Base-by-base conservation (phyloP, 2,329 filamentous ascomycete genomes). In the Colletotrichum lindemuthianum region DNA sequence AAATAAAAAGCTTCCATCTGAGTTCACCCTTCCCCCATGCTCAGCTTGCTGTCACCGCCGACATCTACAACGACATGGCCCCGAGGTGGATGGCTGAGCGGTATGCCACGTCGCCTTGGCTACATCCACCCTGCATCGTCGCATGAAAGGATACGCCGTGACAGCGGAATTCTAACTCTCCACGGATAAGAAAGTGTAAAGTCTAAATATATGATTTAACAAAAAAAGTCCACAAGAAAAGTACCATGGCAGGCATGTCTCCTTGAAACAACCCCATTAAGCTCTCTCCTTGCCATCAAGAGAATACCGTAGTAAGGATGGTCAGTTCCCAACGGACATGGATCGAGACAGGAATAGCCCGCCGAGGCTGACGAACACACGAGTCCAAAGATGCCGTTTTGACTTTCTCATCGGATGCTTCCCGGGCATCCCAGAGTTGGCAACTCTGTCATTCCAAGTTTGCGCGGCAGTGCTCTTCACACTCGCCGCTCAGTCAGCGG, bases 101-200 rank as follows among this genome's bases (percentile, higher is more conserved):
- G 24, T 24, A 24, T 24, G 24, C 24, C 24, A 24, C 24, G 24
- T 24, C 24, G 24, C 8, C 44, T 45, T 41, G 57, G 37, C 52
- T 15, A 13, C 40, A 24, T 24, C 57, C 34, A 16, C 15, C 51
- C 37, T 65, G 61, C 60, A 50, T 65, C 56, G 44, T 6, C 58
- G 61, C 61, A 65, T 55, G 24, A 59, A 65, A 45, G 50, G 44
- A 60, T 40, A 45, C 50, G 50, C 51, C 61, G 57, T 65, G 61
- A 56, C 61, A 65, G 61, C 61, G 55, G 24, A 65, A 65, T 50
- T 39, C 61, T 65, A 65, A 60, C 24, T 24, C 24, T 4, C 24
- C 24, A 4, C 24, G 24, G 24, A 50, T 47, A 5, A 53, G 40
- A 60, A 47, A 40, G 44, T 53, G 44, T 5, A 53, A 50, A 64